Percentiles rank a stretch among this genome's conserved stretches.
Evolutionary conservation across 371 early-diverging fungal species (phyloP).

Genomic region (Thermomucor indicae-seudaticae): DNA sequence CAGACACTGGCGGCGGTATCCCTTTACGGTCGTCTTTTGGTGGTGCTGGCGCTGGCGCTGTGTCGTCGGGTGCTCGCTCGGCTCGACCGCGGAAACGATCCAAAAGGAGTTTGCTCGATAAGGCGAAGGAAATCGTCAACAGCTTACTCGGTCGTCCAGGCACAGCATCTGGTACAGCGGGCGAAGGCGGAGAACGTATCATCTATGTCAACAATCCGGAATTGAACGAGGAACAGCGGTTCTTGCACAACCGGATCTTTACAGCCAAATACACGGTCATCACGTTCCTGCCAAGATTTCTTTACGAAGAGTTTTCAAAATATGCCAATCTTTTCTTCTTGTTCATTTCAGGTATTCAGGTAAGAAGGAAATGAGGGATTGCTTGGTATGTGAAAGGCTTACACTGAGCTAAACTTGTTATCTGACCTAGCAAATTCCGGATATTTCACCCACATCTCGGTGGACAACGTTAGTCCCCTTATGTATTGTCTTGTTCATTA

Average conservation of each 20-base stretch:
- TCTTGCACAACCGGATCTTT: slow-evolving; percentile 78
- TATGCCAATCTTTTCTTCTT: slow-evolving; percentile 96
- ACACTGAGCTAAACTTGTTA: slow-evolving; percentile 2
- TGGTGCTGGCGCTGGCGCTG: too few relatives aligned
- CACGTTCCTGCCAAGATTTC: slow-evolving; percentile 90
- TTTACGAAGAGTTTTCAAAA: slow-evolving; percentile 93
- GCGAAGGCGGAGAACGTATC: slow-evolving; percentile 59
- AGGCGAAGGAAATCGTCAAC: slow-evolving; percentile 17
- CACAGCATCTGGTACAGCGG: slow-evolving; percentile 26
- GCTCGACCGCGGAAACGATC: slow-evolving; percentile 2
- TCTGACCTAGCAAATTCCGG: slow-evolving; percentile 70
- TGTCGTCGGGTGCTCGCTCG: neutral
- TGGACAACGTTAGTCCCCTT: slow-evolving; percentile 94
- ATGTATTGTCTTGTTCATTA: slow-evolving; percentile 82
- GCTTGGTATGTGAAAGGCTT: slow-evolving; percentile 1
- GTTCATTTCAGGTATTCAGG: slow-evolving; percentile 85
- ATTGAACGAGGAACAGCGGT: slow-evolving; percentile 72
- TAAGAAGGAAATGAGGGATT: slow-evolving; percentile 14
- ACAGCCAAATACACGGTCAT: slow-evolving; percentile 88
- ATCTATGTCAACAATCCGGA: slow-evolving; percentile 83
- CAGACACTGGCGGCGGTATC: slow-evolving; percentile 12
- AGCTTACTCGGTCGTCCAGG: slow-evolving; percentile 17
- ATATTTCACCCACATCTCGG: slow-evolving; percentile 80
- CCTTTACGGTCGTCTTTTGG: slow-evolving; percentile 10
- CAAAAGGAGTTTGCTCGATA: neutral